Percentiles rank a stretch among this genome's conserved stretches.
Evolutionary conservation across 2,329 filamentous ascomycete species (phyloP).

Genomic region (Xylaria arbuscula): DNA sequence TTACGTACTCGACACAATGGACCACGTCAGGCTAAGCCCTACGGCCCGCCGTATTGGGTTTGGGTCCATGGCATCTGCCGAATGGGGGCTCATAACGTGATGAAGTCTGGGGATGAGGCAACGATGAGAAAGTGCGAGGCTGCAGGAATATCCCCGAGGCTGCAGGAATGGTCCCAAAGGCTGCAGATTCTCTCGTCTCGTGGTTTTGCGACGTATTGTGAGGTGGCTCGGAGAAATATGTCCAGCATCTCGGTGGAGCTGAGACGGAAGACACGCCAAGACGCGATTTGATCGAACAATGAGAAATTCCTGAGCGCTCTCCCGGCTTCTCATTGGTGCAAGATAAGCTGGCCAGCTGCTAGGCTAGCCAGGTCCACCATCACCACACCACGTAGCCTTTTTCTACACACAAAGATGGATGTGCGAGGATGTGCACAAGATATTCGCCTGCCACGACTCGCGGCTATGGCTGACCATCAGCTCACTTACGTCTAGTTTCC

Average conservation of each 20-base stretch:
- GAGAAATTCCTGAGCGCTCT: slow-evolving; percentile 32
- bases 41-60: slow-evolving; percentile 36
- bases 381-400: no score
- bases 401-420: no score
- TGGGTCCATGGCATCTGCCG: slow-evolving; percentile 33
- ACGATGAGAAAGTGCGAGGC: slow-evolving; percentile 12
- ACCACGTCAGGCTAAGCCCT: slow-evolving; percentile 39
- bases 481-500: neutral
- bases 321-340: slow-evolving; percentile 34
- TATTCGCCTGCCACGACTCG: slow-evolving; percentile 20
- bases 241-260: slow-evolving; percentile 26
- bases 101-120: slow-evolving; percentile 5
- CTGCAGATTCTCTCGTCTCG: neutral
- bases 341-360: slow-evolving; percentile 36
- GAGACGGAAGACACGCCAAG: slow-evolving; percentile 24
- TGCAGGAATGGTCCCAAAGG: slow-evolving; percentile 1
- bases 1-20: slow-evolving; percentile 40
- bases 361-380: slow-evolving; percentile 25
- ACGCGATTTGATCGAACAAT: slow-evolving; percentile 35
- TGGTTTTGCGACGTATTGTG: slow-evolving; percentile 1
- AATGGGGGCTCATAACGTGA: slow-evolving; percentile 29
- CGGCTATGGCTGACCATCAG: slow-evolving; percentile 8
- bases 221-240: slow-evolving; percentile 10
- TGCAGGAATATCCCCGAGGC: slow-evolving; percentile 6
- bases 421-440: neutral